Percentiles rank a stretch among this genome's conserved stretches.
Conservation (phyloP, 768 basidiomycete species). For the Agaricus bisporus region DNA sequence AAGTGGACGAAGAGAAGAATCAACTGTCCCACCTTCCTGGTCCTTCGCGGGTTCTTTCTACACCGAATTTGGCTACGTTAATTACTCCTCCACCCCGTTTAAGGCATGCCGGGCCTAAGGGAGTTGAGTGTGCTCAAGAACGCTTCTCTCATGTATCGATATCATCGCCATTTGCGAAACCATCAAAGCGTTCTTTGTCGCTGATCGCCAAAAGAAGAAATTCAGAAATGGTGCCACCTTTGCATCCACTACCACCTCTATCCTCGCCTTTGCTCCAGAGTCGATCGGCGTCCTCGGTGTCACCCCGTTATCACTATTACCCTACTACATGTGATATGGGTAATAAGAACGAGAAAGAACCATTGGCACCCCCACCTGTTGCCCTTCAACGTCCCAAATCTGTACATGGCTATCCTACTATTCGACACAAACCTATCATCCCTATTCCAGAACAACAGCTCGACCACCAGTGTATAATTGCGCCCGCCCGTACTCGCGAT, state of each 20-base stretch:
- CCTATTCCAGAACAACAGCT: constrained; percentile 8
- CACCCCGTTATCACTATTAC: not conserved
- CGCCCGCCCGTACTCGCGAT: constrained; percentile 1
- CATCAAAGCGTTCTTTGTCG: not conserved
- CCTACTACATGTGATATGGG: not conserved
- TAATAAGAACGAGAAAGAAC: not conserved
- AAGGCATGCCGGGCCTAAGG: not conserved
- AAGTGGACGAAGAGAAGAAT: constrained; percentile 2
- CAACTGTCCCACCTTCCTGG: not conserved
- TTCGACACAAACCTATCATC: constrained; percentile 3
- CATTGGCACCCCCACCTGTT: not conserved
- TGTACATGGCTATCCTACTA: constrained; percentile 2
- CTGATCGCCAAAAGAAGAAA: not conserved
- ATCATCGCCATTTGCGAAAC: not conserved
- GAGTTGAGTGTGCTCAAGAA: not conserved
- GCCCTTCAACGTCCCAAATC: constrained; percentile 5
- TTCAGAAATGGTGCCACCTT: no score
- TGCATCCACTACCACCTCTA: not conserved
- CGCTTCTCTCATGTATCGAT: not conserved
- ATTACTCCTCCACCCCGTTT: not conserved
- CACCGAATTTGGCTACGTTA: constrained; percentile 15
- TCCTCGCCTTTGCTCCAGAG: not conserved
- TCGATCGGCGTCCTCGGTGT: not conserved
- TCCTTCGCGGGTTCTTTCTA: constrained; percentile 10
- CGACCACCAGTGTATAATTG: not conserved